Evolutionary conservation across 1,139 yeast genomes (phyloP).

Genomic region (Geotrichum cucujoidarum): DNA sequence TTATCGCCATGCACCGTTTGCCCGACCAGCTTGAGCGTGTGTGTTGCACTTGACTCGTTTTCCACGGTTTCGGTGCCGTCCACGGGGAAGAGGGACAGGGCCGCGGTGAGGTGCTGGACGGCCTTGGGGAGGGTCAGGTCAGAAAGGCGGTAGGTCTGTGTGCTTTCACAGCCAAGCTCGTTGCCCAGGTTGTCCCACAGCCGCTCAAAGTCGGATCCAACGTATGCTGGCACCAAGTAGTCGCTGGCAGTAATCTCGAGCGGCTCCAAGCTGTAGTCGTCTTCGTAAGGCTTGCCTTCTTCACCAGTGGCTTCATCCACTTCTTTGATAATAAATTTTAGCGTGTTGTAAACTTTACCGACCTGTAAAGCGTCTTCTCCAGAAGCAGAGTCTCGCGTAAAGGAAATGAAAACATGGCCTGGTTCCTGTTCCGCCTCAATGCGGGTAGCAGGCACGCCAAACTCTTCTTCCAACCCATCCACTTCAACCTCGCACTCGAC

Average conservation of each 20-base stretch:
- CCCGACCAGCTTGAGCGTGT: constrained; percentile 77
- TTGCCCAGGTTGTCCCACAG: constrained; percentile 48
- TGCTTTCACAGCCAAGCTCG: constrained; percentile 56
- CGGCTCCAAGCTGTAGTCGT: constrained; percentile 87
- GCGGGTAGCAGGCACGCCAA: constrained; percentile 66
- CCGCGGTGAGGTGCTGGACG: constrained; percentile 41
- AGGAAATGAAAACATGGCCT: constrained; percentile 79
- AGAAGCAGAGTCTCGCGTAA: constrained; percentile 47
- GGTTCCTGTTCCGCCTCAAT: constrained; percentile 59
- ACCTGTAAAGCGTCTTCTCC: constrained; percentile 43
- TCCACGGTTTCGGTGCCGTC: constrained; percentile 74
- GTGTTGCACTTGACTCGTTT: constrained; percentile 53
- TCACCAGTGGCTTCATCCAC: constrained; percentile 71
- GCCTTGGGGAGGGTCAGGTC: constrained; percentile 44
- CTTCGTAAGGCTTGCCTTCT: constrained; percentile 84
- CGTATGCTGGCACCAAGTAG: constrained; percentile 69
- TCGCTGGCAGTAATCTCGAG: constrained; percentile 76
- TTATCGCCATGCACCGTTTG: constrained; percentile 68
- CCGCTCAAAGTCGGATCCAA: constrained; percentile 62
- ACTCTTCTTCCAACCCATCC: constrained; percentile 46
- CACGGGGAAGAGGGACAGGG: constrained; percentile 61
- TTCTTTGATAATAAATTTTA: constrained; percentile 76
- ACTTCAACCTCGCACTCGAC: constrained; percentile 45
- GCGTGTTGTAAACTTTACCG: constrained; percentile 58
- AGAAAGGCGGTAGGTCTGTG: constrained; percentile 55